phyloP scores from a whole-genome alignment of 106 monocot species.

The Alisma plantagoaquatica region DNA sequence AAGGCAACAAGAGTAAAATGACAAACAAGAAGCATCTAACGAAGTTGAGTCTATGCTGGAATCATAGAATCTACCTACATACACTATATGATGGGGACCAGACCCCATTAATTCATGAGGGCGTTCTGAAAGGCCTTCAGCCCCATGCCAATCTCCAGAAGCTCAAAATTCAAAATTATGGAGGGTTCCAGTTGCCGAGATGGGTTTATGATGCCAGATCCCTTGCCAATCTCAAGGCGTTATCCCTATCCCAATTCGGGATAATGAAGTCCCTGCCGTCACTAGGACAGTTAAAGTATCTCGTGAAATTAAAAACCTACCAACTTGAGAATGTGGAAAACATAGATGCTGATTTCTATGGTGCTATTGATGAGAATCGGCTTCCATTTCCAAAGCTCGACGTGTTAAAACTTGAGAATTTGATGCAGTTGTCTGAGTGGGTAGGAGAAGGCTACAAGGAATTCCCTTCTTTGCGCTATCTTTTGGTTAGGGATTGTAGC shows the following conservation, averaged over 20 bases:
- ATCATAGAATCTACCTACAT: too few species aligned
- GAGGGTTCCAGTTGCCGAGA: slow-evolving; percentile 7
- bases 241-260: neutral
- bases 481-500: too few species aligned
- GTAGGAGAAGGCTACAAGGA: slow-evolving; percentile 1
- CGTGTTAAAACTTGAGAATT: neutral
- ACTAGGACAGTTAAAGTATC: neutral
- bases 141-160: slow-evolving; percentile 14
- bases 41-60: neutral
- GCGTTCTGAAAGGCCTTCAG: slow-evolving; percentile 18
- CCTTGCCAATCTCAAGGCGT: slow-evolving; percentile 7
- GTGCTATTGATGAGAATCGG: neutral
- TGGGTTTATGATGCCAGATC: slow-evolving; percentile 15
- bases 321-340: slow-evolving; percentile 1
- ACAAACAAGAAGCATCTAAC: slow-evolving; percentile 1
- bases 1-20: neutral
- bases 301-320: neutral
- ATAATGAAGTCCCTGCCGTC: slow-evolving; percentile 14
- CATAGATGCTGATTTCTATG: neutral
- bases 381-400: slow-evolving; percentile 7
- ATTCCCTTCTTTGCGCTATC: slow-evolving; percentile 15
- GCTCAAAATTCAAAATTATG: slow-evolving; percentile 7
- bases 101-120: too few species aligned
- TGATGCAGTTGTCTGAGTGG: too few species aligned
- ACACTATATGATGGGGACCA: too few species aligned